Evolutionary conservation across 495 filamentous ascomycete genomes (phyloP).

Genomic region (Penicillium malachiteum): DNA sequence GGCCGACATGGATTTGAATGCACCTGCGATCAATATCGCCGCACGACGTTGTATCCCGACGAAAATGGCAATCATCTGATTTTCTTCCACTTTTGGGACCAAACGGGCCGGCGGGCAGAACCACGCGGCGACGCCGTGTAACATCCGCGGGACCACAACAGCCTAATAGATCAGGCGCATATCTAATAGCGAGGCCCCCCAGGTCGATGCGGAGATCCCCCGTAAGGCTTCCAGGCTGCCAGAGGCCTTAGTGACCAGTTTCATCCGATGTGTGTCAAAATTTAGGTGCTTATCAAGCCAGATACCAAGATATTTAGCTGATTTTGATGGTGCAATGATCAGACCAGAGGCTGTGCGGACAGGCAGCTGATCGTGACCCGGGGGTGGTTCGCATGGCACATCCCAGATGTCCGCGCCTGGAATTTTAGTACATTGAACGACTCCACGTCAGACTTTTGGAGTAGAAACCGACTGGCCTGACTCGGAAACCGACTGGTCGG

Average conservation of each 20-base stretch:
- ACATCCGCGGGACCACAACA: slow-evolving; percentile 19
- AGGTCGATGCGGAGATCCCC: slow-evolving; percentile 12
- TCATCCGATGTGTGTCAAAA: slow-evolving; percentile 8
- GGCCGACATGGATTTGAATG: slow-evolving; percentile 2
- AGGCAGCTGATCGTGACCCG: too few relatives aligned
- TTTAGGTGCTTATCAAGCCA: slow-evolving; percentile 18
- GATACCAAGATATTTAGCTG: slow-evolving; percentile 16
- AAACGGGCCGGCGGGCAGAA: not conserved
- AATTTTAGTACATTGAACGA: too few relatives aligned
- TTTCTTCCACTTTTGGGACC: too few relatives aligned
- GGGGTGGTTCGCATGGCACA: not conserved
- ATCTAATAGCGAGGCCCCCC: slow-evolving; percentile 7
- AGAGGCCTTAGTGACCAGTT: slow-evolving; percentile 11
- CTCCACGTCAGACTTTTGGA: too few relatives aligned
- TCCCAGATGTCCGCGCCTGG: too few relatives aligned
- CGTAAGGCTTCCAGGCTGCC: slow-evolving; percentile 11
- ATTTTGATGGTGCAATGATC: too few relatives aligned
- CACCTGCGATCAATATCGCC: slow-evolving; percentile 10
- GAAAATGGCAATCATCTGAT: slow-evolving; percentile 4
- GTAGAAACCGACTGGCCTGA: too few relatives aligned
- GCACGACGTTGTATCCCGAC: slow-evolving; percentile 6
- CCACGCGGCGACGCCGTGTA: slow-evolving; percentile 15
- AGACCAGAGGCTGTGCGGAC: too few relatives aligned
- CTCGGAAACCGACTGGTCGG: too few relatives aligned
- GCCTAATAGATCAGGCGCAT: slow-evolving; percentile 19